These are phyloP conservation scores for Calonectria multiphialidica DNA, from an alignment of 2,329 filamentous ascomycete genomes.

Conservation along the genomic window DNA sequence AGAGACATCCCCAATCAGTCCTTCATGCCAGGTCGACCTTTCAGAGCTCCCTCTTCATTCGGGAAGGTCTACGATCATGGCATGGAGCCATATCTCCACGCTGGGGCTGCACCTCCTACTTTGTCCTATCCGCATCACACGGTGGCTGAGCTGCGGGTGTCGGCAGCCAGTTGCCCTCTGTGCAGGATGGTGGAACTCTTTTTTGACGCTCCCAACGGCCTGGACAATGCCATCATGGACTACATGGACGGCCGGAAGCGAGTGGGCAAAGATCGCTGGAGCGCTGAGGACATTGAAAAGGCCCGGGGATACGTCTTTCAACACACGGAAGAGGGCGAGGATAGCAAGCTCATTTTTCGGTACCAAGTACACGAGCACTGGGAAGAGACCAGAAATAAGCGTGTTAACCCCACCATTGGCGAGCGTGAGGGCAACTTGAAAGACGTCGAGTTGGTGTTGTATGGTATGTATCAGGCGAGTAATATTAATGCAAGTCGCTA, in stretches of 20 bases:
- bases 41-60: not conserved
- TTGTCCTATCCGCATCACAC: constrained; percentile 12
- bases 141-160: constrained; percentile 1
- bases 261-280: constrained; percentile 5
- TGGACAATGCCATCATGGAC: not conserved
- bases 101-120: not conserved
- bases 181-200: constrained; percentile 6
- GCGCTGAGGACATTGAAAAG: not conserved
- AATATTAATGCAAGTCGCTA: not conserved
- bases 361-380: constrained; percentile 10
- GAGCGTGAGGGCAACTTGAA: constrained; percentile 11
- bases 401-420: not conserved
- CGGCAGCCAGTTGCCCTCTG: not conserved
- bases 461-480: not conserved
- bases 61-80: not conserved
- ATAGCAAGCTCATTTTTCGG: constrained; percentile 9
- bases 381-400: constrained; percentile 6
- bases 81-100: not conserved
- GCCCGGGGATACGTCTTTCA: not conserved
- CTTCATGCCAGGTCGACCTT: no score
- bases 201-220: not conserved
- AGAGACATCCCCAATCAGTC: not conserved
- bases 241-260: constrained; percentile 10
- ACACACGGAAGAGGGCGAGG: not conserved
- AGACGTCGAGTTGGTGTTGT: not conserved